Percentiles rank a stretch among this genome's conserved stretches.
Conservation (phyloP, 176 grass and related monocot genomes). For the Musa troglodytarum region DNA sequence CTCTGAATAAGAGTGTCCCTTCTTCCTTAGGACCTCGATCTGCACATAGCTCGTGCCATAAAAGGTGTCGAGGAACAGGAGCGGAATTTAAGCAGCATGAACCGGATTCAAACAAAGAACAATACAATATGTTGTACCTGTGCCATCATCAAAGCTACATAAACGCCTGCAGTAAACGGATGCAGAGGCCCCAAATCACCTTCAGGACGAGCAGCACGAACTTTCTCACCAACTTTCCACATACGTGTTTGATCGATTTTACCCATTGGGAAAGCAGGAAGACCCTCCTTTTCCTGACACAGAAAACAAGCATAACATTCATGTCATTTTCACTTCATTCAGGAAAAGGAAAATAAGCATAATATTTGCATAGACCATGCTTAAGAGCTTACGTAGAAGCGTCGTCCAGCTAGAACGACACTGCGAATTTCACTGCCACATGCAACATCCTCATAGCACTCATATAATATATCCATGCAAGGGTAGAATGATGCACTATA, state of each 20-base stretch:
- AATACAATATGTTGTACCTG: conserved; percentile 28
- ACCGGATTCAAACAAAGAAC: not conserved
- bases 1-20: conserved; percentile 71
- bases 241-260: conserved; percentile 69
- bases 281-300: conserved; percentile 66
- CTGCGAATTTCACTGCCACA: conserved; percentile 70
- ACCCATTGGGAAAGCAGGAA: conserved; percentile 74
- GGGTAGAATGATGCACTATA: conserved; percentile 69
- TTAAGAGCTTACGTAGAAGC: conserved; percentile 48
- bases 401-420: conserved; percentile 61
- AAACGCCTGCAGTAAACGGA: conserved; percentile 53
- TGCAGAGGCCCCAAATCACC: conserved; percentile 41
- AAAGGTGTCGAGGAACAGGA: not conserved
- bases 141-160: conserved; percentile 78
- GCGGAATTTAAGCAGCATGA: not conserved
- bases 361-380: not conserved
- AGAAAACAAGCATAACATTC: not conserved
- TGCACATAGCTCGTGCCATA: conserved; percentile 3
- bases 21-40: conserved; percentile 83
- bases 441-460: conserved; percentile 68
- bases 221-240: conserved; percentile 73
- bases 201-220: conserved; percentile 37
- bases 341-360: not conserved
- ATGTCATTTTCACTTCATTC: not conserved
- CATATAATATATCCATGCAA: conserved; percentile 67